A percentile compares a stretch with the other conserved stretches of the same genome.
Evolutionary conservation across 108 stramenopile genomes (phyloP).

Genomic region (Cyclotella choctawhatcheeana): DNA sequence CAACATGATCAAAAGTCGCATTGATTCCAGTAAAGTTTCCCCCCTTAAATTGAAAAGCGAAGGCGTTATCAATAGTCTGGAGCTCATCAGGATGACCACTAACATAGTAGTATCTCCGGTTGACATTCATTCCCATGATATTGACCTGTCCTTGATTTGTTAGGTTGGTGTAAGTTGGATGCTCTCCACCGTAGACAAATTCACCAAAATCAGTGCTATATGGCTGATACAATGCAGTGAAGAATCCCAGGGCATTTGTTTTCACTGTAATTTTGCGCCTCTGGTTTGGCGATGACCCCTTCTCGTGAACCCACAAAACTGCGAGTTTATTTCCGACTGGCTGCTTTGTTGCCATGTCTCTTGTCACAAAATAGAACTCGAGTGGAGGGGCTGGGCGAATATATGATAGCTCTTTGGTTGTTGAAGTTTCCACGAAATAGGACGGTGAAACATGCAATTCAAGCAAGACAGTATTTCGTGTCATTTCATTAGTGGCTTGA

Average conservation of each 20-base stretch:
- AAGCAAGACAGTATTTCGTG: not conserved
- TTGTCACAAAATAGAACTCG: constrained; percentile 21
- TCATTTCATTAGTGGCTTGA: constrained; percentile 34
- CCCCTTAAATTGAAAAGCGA: constrained; percentile 21
- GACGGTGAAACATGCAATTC: constrained; percentile 18
- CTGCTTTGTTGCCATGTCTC: constrained; percentile 4
- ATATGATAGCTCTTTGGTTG: constrained; percentile 4
- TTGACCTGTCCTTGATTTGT: constrained; percentile 26
- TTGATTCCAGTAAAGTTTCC: constrained; percentile 25
- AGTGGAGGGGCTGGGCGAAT: constrained; percentile 28
- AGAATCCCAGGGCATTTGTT: constrained; percentile 20
- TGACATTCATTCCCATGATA: constrained; percentile 23
- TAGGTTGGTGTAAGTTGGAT: constrained; percentile 20
- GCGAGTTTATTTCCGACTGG: constrained; percentile 26
- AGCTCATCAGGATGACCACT: constrained; percentile 22
- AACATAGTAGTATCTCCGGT: constrained; percentile 8
- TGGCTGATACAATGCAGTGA: constrained; percentile 21
- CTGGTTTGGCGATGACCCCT: constrained; percentile 3
- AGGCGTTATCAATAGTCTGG: constrained; percentile 13
- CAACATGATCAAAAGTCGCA: constrained; percentile 18
- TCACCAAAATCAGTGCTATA: constrained; percentile 26
- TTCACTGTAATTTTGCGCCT: constrained; percentile 37
- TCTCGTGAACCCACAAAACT: constrained; percentile 29
- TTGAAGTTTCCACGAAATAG: constrained; percentile 26
- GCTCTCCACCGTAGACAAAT: constrained; percentile 33